Base-by-base conservation (phyloP, 75 land plant species). In the Pseudotsuga menziesii region DNA sequence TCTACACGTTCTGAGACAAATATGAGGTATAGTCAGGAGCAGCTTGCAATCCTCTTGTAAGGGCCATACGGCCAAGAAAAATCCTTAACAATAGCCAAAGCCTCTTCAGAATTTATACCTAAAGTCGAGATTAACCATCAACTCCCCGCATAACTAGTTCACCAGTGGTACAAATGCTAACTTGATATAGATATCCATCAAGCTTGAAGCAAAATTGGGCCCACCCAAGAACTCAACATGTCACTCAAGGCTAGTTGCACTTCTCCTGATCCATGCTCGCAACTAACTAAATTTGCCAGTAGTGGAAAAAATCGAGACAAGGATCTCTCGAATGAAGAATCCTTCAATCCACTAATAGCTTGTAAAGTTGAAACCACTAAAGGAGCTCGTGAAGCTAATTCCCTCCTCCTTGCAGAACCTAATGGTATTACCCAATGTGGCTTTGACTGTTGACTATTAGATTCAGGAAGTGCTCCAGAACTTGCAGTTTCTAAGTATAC, bases 211-310 rank as follows among this genome's bases (percentile, higher is more conserved):
- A 97, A 83, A 77, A 97, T 80, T 22, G 99, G 98, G 69, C 98
- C 98, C 17, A 97, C 93, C 75, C 88, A 90, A 3, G 93, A 67
- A 75, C 89, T 86, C 19, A 97, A 92, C 98, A 97, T 91, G 74
- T 97, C 96, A 79, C 99, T 91, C 41, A 97, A 75, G 11, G 99
- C 99, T 25, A 87, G 75, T 73, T 89, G 99, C 48, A 97, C 96
- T 78, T 97, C 98, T 63, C 85, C 89, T 8, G 98, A 93, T 11
- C 99, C 99, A 81, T 97, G 99, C 78, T 97, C 99, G 75, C 99
- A 97, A 70, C 96, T 91, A 69, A 97, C 90, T 75, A 97, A 75
- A 71, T 86, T 85, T 1, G 92, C 78, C 52, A 97, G 81, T 27
- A 97, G 81, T 0, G 99, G 99, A 76, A 95, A 97, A 77, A 97